Percentiles rank a stretch among this genome's conserved stretches.
These are phyloP conservation scores for Zasmidium cellare DNA, from an alignment of 2,329 filamentous ascomycete species.

Conservation along the genomic window DNA sequence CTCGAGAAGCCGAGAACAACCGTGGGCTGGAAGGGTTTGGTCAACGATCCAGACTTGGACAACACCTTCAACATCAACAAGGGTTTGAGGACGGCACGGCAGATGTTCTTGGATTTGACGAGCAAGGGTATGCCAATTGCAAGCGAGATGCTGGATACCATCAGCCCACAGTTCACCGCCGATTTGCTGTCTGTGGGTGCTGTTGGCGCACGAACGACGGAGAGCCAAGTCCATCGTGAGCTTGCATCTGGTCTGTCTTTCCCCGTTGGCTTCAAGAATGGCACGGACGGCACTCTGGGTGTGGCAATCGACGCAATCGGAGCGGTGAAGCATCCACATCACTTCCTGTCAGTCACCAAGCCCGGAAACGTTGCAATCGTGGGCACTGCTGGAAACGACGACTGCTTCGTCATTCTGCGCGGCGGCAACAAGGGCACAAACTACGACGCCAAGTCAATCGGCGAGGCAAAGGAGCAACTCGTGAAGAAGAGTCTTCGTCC, in stretches of 20 bases:
- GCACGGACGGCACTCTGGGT: constrained; percentile 84
- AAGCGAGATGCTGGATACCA: constrained; percentile 97
- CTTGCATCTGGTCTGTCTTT: constrained; percentile 91
- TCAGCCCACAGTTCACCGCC: constrained; percentile 93
- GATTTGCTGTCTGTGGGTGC: constrained; percentile 90
- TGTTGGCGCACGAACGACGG: constrained; percentile 92
- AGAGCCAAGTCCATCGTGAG: constrained; percentile 93
- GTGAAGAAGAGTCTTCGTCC: constrained; percentile 68
- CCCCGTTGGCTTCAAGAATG: constrained; percentile 99
- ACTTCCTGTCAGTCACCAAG: constrained; percentile 97
- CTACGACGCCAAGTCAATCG: constrained; percentile 83
- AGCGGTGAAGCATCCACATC: constrained; percentile 85
- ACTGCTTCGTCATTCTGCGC: constrained; percentile 94
- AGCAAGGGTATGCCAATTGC: constrained; percentile 92
- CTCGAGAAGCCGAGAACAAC: constrained; percentile 98
- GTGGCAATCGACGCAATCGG: constrained; percentile 96
- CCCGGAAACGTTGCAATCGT: constrained; percentile 93
- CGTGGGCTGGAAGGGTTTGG: constrained; percentile 97
- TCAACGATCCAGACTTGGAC: constrained; percentile 98
- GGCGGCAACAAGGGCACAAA: constrained; percentile 93
- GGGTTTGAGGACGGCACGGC: constrained; percentile 79
- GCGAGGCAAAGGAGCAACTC: constrained; percentile 77
- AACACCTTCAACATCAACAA: constrained; percentile 99
- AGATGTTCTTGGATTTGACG: constrained; percentile 92
- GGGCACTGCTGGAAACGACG: constrained; percentile 89